phyloP scores from a whole-genome alignment of 108 stramenopile genomes.

The Nitzschia inconspicua region DNA sequence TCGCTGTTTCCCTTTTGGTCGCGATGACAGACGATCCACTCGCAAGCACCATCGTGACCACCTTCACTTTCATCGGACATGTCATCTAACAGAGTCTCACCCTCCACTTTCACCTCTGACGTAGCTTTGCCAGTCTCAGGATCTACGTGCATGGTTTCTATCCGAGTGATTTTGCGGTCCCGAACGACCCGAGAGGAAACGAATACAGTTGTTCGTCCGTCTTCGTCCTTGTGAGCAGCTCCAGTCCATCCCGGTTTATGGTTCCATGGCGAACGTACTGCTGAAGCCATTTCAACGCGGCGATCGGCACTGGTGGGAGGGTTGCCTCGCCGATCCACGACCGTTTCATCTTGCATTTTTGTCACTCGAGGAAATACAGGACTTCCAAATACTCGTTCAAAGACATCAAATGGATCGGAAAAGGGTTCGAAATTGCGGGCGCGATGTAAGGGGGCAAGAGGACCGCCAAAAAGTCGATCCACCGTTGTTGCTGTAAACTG shows the following conservation, averaged over 20 bases:
- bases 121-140: constrained; percentile 9
- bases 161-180: constrained; percentile 25
- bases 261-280: background rate
- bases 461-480: constrained; percentile 46
- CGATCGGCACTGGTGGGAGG: background rate
- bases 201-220: constrained; percentile 24
- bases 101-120: constrained; percentile 9
- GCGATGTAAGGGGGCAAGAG: constrained; percentile 30
- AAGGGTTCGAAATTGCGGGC: constrained; percentile 45
- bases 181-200: constrained; percentile 27
- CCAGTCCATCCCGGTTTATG: constrained; percentile 13
- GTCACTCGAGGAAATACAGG: constrained; percentile 10
- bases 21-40: background rate
- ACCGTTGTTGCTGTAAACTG: constrained; percentile 35
- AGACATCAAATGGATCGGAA: constrained; percentile 43
- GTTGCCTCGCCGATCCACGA: too few relatives aligned
- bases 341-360: background rate
- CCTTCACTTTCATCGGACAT: background rate
- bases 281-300: background rate
- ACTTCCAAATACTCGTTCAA: constrained; percentile 48
- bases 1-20: background rate
- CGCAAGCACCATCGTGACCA: background rate
- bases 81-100: background rate
- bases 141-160: constrained; percentile 28
- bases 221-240: constrained; percentile 8